phyloP scores from a whole-genome alignment of 2,329 filamentous ascomycete species.

The Exutisphaerella laricina region DNA sequence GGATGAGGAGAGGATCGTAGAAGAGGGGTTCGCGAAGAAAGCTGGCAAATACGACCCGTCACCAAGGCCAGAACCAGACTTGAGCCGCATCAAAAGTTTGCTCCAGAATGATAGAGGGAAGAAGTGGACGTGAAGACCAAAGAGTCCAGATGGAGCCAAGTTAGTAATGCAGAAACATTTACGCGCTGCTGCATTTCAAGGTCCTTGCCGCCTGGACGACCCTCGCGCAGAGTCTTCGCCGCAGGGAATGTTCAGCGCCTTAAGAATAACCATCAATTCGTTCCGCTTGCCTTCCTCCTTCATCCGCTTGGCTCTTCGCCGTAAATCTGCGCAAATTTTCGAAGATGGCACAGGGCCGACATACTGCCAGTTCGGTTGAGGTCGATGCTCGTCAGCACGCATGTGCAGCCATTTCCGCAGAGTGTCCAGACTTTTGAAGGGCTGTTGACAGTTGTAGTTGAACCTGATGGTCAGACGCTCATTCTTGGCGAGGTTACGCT shows the following conservation, averaged over 20 bases:
- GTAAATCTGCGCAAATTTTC: constrained; percentile 28
- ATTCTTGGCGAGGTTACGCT: constrained; percentile 28
- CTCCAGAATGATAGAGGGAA: constrained; percentile 18
- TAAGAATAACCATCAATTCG: constrained; percentile 27
- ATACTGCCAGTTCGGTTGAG: constrained; percentile 30
- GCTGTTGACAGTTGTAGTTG: constrained; percentile 18
- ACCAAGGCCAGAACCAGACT: constrained; percentile 18
- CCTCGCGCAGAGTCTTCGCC: constrained; percentile 1
- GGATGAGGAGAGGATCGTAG: constrained; percentile 13
- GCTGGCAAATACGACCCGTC: constrained; percentile 19
- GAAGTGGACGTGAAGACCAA: constrained; percentile 13
- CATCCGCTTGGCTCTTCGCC: constrained; percentile 28
- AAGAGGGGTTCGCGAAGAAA: constrained; percentile 17
- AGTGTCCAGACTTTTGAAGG: constrained; percentile 13
- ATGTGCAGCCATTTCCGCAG: constrained; percentile 29
- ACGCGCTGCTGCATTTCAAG: too few relatives aligned
- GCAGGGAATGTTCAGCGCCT: constrained; percentile 20
- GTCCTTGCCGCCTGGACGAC: background rate
- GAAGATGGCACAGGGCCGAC: constrained; percentile 21
- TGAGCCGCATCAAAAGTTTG: constrained; percentile 16
- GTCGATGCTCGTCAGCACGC: constrained; percentile 27
- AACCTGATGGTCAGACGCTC: constrained; percentile 24
- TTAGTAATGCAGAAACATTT: too few relatives aligned
- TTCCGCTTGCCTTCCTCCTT: constrained; percentile 25
- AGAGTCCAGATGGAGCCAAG: background rate